Evolutionary conservation across 2,329 filamentous ascomycete genomes (phyloP).

Genomic region (Chalaropsis ovoidea): DNA sequence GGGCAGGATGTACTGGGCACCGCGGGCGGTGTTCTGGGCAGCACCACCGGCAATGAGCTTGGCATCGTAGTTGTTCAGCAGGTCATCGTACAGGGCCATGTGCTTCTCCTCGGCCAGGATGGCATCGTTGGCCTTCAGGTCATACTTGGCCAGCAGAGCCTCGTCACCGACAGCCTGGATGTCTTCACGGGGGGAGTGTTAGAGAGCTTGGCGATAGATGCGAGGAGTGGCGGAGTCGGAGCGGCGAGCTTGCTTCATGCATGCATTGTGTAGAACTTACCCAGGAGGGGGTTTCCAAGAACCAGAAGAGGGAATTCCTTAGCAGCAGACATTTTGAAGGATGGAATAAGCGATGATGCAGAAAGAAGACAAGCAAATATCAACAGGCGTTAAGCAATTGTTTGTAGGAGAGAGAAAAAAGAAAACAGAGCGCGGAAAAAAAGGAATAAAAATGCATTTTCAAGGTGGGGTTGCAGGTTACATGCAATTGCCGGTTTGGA

Average conservation of each 20-base stretch:
- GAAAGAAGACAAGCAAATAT: constrained; percentile 7
- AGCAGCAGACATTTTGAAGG: constrained; percentile 53
- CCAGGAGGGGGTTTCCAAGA: constrained; percentile 94
- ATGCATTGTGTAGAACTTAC: constrained; percentile 40
- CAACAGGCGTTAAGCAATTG: neutral
- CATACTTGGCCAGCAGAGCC: constrained; percentile 82
- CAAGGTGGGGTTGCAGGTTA: constrained; percentile 17
- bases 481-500: neutral
- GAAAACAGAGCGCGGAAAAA: neutral
- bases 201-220: neutral
- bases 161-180: constrained; percentile 83
- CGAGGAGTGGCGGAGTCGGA: neutral
- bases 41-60: constrained; percentile 94
- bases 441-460: constrained; percentile 6
- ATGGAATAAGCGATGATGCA: neutral
- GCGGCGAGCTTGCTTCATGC: neutral
- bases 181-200: constrained; percentile 42
- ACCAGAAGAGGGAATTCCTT: constrained; percentile 84
- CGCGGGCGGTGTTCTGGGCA: constrained; percentile 93
- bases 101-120: constrained; percentile 94
- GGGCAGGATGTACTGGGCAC: constrained; percentile 90
- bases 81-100: constrained; percentile 79
- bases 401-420: neutral
- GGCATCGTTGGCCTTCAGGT: constrained; percentile 89
- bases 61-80: constrained; percentile 82